Conservation (phyloP, 768 basidiomycete genomes). For the Kwoniella bestiolae region DNA sequence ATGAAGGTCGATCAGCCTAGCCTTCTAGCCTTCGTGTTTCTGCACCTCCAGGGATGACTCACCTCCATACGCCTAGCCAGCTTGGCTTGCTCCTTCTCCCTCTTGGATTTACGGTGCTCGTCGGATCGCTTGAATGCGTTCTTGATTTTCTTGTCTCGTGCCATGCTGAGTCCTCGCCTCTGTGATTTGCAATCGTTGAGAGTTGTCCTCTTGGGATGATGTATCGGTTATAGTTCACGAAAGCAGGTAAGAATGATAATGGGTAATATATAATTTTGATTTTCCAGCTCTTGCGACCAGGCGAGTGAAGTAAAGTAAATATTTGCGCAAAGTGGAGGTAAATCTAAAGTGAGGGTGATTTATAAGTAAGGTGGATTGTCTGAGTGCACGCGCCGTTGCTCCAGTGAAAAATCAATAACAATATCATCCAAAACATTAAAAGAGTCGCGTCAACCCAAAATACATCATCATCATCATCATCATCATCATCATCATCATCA, state of each 20-base stretch:
- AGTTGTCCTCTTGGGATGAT: too few relatives aligned
- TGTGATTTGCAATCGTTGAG: too few relatives aligned
- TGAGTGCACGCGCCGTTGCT: not conserved
- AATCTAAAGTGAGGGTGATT: not conserved
- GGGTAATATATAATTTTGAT: too few relatives aligned
- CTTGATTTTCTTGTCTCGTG: slow-evolving; percentile 63
- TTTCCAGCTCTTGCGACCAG: too few relatives aligned
- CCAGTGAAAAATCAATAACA: not conserved
- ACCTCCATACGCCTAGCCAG: slow-evolving; percentile 75
- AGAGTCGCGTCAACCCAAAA: slow-evolving; percentile 25
- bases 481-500: not conserved
- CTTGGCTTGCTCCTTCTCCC: slow-evolving; percentile 77
- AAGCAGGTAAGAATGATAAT: too few relatives aligned
- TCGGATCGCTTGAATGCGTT: slow-evolving; percentile 90
- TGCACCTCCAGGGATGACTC: slow-evolving; percentile 63
- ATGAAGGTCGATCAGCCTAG: not conserved
- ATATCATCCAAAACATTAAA: slow-evolving; percentile 14
- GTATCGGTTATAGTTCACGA: too few relatives aligned
- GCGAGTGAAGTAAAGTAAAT: too few relatives aligned
- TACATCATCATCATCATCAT: slow-evolving; percentile 3
- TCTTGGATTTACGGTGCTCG: slow-evolving; percentile 71
- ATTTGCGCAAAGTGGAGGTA: not conserved
- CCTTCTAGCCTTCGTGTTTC: not conserved
- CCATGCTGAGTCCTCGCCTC: slow-evolving; percentile 41
- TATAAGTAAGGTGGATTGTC: not conserved